Conservation (phyloP, 768 basidiomycete genomes). For the Podaxis carcinomalis region DNA sequence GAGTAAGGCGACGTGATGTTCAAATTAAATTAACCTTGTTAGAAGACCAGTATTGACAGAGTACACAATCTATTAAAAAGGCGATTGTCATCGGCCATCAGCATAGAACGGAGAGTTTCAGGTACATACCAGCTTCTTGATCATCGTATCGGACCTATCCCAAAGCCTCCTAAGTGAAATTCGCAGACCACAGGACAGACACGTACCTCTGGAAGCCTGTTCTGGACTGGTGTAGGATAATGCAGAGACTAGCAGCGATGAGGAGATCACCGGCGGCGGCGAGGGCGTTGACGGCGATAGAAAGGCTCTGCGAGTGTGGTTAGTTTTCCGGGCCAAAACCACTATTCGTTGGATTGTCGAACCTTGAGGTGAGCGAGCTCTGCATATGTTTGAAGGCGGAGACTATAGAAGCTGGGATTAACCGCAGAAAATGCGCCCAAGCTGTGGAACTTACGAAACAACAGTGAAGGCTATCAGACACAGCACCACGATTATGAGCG, state of each 20-base stretch:
- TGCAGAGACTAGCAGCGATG: slow-evolving; percentile 39
- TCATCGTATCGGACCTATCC: slow-evolving; percentile 40
- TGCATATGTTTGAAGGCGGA: slow-evolving; percentile 27
- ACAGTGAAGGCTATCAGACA: slow-evolving; percentile 4
- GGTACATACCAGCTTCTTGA: slow-evolving; percentile 35
- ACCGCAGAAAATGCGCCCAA: neutral
- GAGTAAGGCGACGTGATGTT: neutral
- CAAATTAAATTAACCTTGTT: slow-evolving; percentile 27
- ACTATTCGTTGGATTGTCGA: neutral
- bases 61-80: slow-evolving; percentile 34
- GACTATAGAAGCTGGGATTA: slow-evolving; percentile 14
- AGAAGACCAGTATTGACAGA: slow-evolving; percentile 38
- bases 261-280: slow-evolving; percentile 43
- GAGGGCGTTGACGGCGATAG: slow-evolving; percentile 39
- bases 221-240: slow-evolving; percentile 37
- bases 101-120: neutral
- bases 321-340: neutral
- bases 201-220: slow-evolving; percentile 44
- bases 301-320: slow-evolving; percentile 25
- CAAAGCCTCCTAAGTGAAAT: neutral
- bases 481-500: neutral
- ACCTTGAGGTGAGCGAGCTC: slow-evolving; percentile 35
- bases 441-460: slow-evolving; percentile 8
- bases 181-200: neutral
- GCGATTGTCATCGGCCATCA: neutral